phyloP scores from a whole-genome alignment of 2,329 filamentous ascomycete species.

The Amauroascus verrucosus region DNA sequence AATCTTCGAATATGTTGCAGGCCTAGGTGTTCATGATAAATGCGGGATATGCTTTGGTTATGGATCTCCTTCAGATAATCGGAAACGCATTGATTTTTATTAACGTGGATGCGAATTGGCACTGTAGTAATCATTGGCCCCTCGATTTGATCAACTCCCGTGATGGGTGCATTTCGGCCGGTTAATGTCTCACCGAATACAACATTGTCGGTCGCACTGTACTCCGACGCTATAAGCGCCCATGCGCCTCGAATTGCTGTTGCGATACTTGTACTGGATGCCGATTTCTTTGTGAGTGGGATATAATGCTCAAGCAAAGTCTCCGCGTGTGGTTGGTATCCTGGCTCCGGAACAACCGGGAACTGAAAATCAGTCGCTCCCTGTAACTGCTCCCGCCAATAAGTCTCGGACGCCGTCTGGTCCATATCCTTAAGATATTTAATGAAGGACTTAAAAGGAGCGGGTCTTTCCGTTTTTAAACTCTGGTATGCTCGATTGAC shows the following conservation, averaged over 20 bases:
- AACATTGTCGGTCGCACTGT: conserved; percentile 26
- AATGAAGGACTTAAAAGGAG: conserved; percentile 43
- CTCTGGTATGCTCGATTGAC: conserved; percentile 22
- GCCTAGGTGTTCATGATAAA: conserved; percentile 51
- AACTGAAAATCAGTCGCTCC: conserved; percentile 39
- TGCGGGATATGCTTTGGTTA: conserved; percentile 39
- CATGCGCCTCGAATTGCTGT: conserved; percentile 12
- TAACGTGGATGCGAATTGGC: conserved; percentile 31
- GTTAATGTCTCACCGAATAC: conserved; percentile 37
- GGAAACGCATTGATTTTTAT: conserved; percentile 26
- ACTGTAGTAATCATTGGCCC: conserved; percentile 39
- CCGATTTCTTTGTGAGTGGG: conserved; percentile 22
- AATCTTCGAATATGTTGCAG: conserved; percentile 41
- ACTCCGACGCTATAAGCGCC: conserved; percentile 11
- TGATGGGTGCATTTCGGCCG: conserved; percentile 31
- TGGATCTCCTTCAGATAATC: conserved; percentile 48
- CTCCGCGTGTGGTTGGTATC: conserved; percentile 37
- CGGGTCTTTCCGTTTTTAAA: conserved; percentile 11
- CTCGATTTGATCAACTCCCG: conserved; percentile 34
- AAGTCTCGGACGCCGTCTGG: conserved; percentile 33
- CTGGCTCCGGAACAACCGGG: conserved; percentile 38
- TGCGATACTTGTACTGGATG: conserved; percentile 27
- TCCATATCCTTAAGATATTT: conserved; percentile 38
- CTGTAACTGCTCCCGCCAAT: conserved; percentile 40
- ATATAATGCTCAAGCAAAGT: conserved; percentile 24